These are phyloP conservation scores for Cicer pinnatifidum DNA, from an alignment of 306 rosid genomes.

Conservation along the genomic window DNA sequence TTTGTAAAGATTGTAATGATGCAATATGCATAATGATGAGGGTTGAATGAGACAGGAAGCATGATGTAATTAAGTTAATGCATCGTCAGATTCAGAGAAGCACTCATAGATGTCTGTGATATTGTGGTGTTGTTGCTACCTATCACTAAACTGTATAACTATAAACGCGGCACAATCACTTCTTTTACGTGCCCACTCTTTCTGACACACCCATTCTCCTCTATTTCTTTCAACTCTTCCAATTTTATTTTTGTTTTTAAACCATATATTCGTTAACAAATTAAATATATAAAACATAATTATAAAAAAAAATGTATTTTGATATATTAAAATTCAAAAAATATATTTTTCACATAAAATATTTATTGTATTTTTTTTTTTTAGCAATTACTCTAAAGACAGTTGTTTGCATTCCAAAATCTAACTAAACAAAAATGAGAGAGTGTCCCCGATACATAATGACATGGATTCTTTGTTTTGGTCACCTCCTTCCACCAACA, in stretches of 20 bases:
- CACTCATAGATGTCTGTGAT: constrained; percentile 38
- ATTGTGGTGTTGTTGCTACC: constrained; percentile 25
- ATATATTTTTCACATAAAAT: no score
- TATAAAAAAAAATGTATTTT: no score
- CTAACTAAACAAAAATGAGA: not conserved
- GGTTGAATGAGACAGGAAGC: constrained; percentile 50
- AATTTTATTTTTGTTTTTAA: not conserved
- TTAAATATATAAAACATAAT: no score
- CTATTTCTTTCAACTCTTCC: no score
- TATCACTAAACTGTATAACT: constrained; percentile 35
- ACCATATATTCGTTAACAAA: no score
- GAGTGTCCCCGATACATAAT: not conserved
- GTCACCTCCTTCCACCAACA: constrained; percentile 27
- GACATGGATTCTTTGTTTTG: constrained; percentile 35
- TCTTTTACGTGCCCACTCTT: constrained; percentile 21
- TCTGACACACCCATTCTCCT: constrained; percentile 26
- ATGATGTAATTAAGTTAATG: constrained; percentile 29
- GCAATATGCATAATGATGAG: constrained; percentile 33
- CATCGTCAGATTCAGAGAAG: constrained; percentile 38
- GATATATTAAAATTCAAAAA: no score
- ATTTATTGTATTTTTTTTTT: no score
- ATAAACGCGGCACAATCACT: constrained; percentile 39
- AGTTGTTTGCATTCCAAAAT: no score
- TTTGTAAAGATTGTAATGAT: constrained; percentile 48
- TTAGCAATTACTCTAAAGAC: no score